Base-by-base conservation (phyloP, 179 eudicot species). In the Silene noctiflora region DNA sequence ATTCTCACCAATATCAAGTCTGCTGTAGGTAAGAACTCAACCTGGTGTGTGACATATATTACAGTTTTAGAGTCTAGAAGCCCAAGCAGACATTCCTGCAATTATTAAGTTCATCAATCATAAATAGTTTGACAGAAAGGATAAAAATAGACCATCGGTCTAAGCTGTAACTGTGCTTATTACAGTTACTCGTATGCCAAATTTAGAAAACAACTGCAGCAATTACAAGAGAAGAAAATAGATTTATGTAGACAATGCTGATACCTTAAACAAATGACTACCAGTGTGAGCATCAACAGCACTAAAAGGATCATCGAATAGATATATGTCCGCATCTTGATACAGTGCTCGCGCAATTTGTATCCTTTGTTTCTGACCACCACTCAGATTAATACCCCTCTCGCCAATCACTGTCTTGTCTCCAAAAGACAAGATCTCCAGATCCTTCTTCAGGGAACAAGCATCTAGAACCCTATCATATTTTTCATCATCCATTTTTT, bases 211-310 rank as follows among this genome's bases (percentile, higher is more conserved):
- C 46, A 21, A 17, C 10, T 7, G 48, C 11, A 27, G 10, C 16
- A 14, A 5, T 51, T 25, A 10, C 20, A 24, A 24, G 20, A 14
- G 53, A 25, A 0, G 48, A 46, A 21, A 20, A 42, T 10, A 33
- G 46, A n/a, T 22, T 67, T 22, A 12, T 56, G 69, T 35, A 74
- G 29, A 51, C 0, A 25, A 17, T 7, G 61, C 53, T 21, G 8
- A 75, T 80, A 87, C 92, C 82, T 84, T 87, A 68, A 86, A 89
- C 4, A 89, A 76, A 80, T 89, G 90, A 64, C 79, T 74, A 46
- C 93, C 90, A 4, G 93, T 89, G 79, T 89, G 93, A 75, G 93
- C 90, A 87, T 89, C 90, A 19, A 89, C 88, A 29, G 90, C 89
- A 64, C 93, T 87, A 61, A 89, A 89, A 63, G 89, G 89, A 81